Conservation (phyloP, 306 rosid species). For the Lathyrus oleraceus region DNA sequence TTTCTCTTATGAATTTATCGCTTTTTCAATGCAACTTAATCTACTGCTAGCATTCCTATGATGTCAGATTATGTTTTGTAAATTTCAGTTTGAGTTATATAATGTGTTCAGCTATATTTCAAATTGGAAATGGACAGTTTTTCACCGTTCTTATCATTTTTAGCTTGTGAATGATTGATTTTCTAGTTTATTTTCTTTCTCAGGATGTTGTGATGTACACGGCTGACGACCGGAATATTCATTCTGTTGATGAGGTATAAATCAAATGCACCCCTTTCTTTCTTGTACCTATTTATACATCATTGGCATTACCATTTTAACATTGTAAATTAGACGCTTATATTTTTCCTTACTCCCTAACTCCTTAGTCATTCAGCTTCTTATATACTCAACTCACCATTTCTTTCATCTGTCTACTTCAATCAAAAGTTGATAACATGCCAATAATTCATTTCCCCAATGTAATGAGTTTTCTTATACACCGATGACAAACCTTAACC, state of each 20-base stretch:
- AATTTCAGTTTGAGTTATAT: slow-evolving; percentile 6
- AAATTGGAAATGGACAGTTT: neutral
- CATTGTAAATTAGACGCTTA: neutral
- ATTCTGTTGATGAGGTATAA: slow-evolving; percentile 89
- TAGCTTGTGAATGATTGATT: neutral
- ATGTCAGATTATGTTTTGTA: neutral
- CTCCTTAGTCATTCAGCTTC: neutral
- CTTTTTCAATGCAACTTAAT: slow-evolving; percentile 1
- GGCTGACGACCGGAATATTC: slow-evolving; percentile 72
- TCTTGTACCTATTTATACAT: slow-evolving; percentile 3
- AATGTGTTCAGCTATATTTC: slow-evolving; percentile 7
- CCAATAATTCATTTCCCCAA: neutral
- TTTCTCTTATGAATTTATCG: neutral
- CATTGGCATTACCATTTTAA: slow-evolving; percentile 3
- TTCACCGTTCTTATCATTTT: slow-evolving; percentile 21
- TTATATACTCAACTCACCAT: slow-evolving; percentile 1
- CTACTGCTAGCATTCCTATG: neutral
- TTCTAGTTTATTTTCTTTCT: slow-evolving; percentile 15
- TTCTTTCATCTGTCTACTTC: neutral
- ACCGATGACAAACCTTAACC: neutral
- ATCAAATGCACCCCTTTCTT: slow-evolving; percentile 16
- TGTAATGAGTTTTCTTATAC: neutral
- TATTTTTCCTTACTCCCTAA: slow-evolving; percentile 3
- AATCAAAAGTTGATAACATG: neutral
- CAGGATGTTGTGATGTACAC: slow-evolving; percentile 91